Evolutionary conservation across 192 early-diverging fungal species (phyloP).

Genomic region (Coemansia sp.): DNA sequence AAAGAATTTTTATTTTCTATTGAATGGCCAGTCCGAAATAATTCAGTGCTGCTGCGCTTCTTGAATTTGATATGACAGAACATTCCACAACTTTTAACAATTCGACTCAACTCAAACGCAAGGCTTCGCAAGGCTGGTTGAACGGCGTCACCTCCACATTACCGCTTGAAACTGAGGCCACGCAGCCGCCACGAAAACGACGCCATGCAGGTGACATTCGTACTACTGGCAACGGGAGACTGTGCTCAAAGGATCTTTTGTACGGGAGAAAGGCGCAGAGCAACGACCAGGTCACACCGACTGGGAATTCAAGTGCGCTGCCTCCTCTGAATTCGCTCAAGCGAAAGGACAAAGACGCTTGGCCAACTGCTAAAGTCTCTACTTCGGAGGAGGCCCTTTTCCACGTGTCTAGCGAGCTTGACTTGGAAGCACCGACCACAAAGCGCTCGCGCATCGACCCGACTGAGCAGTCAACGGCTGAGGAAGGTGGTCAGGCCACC

Average conservation of each 20-base stretch:
- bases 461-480: background rate
- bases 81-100: background rate
- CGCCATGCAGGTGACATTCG: background rate
- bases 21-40: background rate
- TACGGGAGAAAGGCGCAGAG: background rate
- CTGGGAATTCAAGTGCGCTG: background rate
- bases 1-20: too few relatives aligned
- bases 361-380: background rate
- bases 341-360: slow-evolving; percentile 14
- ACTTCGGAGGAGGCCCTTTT: background rate
- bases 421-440: background rate
- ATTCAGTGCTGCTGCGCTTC: background rate
- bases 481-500: background rate
- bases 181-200: slow-evolving; percentile 4
- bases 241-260: slow-evolving; percentile 11
- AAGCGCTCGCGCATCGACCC: background rate
- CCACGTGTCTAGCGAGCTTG: background rate
- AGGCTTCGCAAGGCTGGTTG: slow-evolving; percentile 3
- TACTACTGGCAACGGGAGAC: background rate
- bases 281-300: background rate
- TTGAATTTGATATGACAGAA: background rate
- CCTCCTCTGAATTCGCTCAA: slow-evolving; percentile 8
- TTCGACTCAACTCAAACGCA: slow-evolving; percentile 4
- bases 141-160: background rate
- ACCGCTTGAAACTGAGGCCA: background rate